phyloP scores from a whole-genome alignment of 2,329 filamentous ascomycete species.

The Exophiala mesophila region DNA sequence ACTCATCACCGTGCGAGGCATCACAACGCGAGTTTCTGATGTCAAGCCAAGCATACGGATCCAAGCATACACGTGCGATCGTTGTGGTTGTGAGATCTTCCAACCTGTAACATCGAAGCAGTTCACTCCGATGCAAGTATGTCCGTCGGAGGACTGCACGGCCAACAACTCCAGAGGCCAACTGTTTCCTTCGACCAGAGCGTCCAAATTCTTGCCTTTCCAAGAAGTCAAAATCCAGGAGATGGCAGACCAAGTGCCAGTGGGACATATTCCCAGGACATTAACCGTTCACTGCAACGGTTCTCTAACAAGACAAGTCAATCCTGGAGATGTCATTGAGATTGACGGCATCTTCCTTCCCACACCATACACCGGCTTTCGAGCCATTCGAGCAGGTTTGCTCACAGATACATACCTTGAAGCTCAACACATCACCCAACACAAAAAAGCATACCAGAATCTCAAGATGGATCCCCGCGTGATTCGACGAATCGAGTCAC shows the following conservation, averaged over 20 bases:
- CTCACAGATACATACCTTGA: constrained; percentile 96
- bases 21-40: constrained; percentile 91
- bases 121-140: constrained; percentile 79
- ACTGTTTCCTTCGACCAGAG: constrained; percentile 87
- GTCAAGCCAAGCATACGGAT: constrained; percentile 98
- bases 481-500: constrained; percentile 76
- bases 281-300: constrained; percentile 88
- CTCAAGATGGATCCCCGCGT: constrained; percentile 77
- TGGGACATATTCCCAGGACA: constrained; percentile 91
- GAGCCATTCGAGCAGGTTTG: constrained; percentile 92
- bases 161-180: constrained; percentile 89
- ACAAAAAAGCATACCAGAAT: constrained; percentile 97
- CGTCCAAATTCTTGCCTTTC: constrained; percentile 94
- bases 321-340: constrained; percentile 90
- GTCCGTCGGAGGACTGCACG: constrained; percentile 84
- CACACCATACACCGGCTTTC: constrained; percentile 97
- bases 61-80: constrained; percentile 95
- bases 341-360: constrained; percentile 93
- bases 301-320: constrained; percentile 76
- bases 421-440: constrained; percentile 86
- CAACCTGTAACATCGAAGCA: constrained; percentile 89
- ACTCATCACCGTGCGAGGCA: constrained; percentile 90
- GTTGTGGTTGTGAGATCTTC: constrained; percentile 95
- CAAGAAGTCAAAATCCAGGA: constrained; percentile 99
- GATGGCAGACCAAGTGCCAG: constrained; percentile 97